These are phyloP conservation scores for Blastobotrys elegans DNA, from an alignment of 1,139 yeast species.

Conservation along the genomic window DNA sequence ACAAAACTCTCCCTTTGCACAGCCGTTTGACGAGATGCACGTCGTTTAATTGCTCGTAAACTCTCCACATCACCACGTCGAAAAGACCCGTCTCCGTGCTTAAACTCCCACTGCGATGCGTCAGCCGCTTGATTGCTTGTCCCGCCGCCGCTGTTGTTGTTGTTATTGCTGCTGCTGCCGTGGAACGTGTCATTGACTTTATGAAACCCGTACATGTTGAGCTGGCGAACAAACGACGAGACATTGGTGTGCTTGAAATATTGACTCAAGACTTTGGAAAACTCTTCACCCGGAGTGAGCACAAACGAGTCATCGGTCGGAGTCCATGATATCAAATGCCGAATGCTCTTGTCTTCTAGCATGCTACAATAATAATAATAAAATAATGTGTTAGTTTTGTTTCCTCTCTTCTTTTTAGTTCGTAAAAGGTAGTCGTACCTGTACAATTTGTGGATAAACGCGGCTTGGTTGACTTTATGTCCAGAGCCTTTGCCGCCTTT, in stretches of 20 bases:
- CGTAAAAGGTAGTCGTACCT: constrained; percentile 23
- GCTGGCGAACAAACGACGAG: constrained; percentile 90
- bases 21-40: constrained; percentile 41
- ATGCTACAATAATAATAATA: constrained; percentile 31
- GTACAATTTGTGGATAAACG: constrained; percentile 57
- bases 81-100: constrained; percentile 75
- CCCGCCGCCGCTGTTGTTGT: too few relatives aligned
- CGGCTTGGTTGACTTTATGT: constrained; percentile 38
- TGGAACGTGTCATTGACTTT: constrained; percentile 49
- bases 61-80: constrained; percentile 68
- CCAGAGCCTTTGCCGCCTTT: constrained; percentile 1
- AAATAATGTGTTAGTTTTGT: neutral
- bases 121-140: too few relatives aligned
- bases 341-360: constrained; percentile 50
- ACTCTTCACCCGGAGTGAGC: constrained; percentile 40
- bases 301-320: constrained; percentile 45
- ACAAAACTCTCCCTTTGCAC: constrained; percentile 29
- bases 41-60: constrained; percentile 60
- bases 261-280: constrained; percentile 64
- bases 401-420: neutral
- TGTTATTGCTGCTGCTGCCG: constrained; percentile 15
- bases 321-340: constrained; percentile 75
- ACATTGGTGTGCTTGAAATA: constrained; percentile 93
- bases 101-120: constrained; percentile 68
- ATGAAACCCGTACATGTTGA: constrained; percentile 98